phyloP scores from a whole-genome alignment of 768 basidiomycete species.

The Omphalotus guepiniiformis region DNA sequence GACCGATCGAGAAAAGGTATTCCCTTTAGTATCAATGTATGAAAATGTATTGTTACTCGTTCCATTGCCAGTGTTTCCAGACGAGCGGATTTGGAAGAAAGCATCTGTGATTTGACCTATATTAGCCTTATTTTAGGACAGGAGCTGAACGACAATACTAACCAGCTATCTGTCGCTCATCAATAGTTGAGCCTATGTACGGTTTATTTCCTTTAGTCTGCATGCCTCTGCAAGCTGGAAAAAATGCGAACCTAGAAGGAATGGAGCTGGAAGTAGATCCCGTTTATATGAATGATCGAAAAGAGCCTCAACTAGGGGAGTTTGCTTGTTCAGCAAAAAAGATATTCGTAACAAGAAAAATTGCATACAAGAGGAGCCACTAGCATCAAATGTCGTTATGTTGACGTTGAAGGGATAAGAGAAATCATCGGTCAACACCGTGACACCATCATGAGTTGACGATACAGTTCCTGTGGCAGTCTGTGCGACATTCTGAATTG shows the following conservation, averaged over 20 bases:
- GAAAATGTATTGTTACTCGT: constrained; percentile 65
- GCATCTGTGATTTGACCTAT: constrained; percentile 33
- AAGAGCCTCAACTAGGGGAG: constrained; percentile 37
- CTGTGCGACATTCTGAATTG: constrained; percentile 39
- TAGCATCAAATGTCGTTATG: constrained; percentile 31
- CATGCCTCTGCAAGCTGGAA: too few relatives aligned
- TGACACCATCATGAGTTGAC: constrained; percentile 39
- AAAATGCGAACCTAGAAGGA: background rate
- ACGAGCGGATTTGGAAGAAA: constrained; percentile 39
- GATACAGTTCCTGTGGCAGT: constrained; percentile 30
- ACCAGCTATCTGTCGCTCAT: constrained; percentile 58
- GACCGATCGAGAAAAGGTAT: constrained; percentile 61
- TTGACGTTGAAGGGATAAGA: constrained; percentile 45
- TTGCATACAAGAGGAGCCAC: constrained; percentile 31
- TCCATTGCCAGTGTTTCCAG: constrained; percentile 60
- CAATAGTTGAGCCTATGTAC: constrained; percentile 54
- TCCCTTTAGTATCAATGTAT: constrained; percentile 54
- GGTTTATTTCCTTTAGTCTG: too few relatives aligned
- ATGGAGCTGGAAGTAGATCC: constrained; percentile 23
- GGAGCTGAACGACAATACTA: constrained; percentile 15
- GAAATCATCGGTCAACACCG: constrained; percentile 36
- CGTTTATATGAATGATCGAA: constrained; percentile 74
- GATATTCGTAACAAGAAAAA: background rate
- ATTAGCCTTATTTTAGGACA: background rate
- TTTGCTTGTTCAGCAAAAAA: background rate